Conservation (phyloP, 1,284 basidiomycete genomes). For the Vanrija humicola region DNA sequence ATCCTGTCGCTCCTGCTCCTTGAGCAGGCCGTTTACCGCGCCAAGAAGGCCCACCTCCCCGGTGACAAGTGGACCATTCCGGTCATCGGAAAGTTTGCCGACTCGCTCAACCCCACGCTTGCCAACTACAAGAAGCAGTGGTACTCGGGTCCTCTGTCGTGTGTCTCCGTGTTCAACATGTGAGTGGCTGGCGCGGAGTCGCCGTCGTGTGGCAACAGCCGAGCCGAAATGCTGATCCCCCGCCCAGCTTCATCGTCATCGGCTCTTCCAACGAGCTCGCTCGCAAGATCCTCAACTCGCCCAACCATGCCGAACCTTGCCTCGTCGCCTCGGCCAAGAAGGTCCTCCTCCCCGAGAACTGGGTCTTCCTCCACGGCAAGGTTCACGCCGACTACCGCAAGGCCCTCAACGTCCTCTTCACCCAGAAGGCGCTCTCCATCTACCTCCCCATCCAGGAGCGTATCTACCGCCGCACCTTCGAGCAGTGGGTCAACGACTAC, state of each 20-base stretch:
- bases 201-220: no score
- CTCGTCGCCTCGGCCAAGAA: conserved; percentile 90
- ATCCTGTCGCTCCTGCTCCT: conserved; percentile 46
- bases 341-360: conserved; percentile 83
- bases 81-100: conserved; percentile 85
- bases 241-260: conserved; percentile 89
- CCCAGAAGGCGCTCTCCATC: conserved; percentile 85
- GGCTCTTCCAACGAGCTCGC: conserved; percentile 85
- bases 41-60: conserved; percentile 81
- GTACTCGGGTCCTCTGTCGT: conserved; percentile 77
- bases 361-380: conserved; percentile 97
- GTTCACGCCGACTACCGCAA: conserved; percentile 90
- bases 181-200: conserved; percentile 49
- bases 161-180: conserved; percentile 94
- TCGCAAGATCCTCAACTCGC: conserved; percentile 90
- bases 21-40: conserved; percentile 72
- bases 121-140: conserved; percentile 86
- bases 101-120: conserved; percentile 81
- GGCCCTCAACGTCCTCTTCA: conserved; percentile 87
- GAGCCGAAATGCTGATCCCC: not conserved
- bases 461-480: conserved; percentile 75
- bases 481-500: conserved; percentile 58
- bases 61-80: conserved; percentile 89
- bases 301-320: conserved; percentile 83
- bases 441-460: conserved; percentile 84